Base-by-base conservation (phyloP, 768 basidiomycete species). In the Phylloporus rhodoxanthus region DNA sequence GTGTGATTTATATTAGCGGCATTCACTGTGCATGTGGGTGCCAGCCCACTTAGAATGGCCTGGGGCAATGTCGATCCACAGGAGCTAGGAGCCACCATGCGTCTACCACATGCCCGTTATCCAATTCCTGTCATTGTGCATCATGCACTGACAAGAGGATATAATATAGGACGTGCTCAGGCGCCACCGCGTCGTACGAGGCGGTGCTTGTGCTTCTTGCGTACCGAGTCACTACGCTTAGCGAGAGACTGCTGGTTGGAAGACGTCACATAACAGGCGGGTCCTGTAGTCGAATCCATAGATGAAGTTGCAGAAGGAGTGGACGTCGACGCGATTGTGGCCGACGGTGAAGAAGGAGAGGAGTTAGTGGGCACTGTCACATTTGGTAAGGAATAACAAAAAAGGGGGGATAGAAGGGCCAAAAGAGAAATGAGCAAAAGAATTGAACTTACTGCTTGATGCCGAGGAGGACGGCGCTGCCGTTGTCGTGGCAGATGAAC, bases 331-430 rank as follows among this genome's bases (percentile, higher is more conserved):
- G 44, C 4, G 2, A 15, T 26, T 10, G 45, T 17, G 17, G 7
- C 10, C 9, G 41, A 49, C 4, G 56, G 34, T 19, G 58, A 53
- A 44, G 38, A 19, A 45, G 62, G 53, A 15, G 51, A 38, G 51
- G 59, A 20, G 59, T 65, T 32, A 64, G 63, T 17, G 49, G 57
- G 45, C 45, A 52, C 64, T 65, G 59, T 57, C 52, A 52, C 37
- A 21, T 47, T 32, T 14, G 47, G 53, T 54, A 55, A 66, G 59
- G 61, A 54, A 54, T 42, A 23, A 45, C 2, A 37, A 47, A 37
- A 34, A 17, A 47, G 23, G 52, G 49, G 13, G 6, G 25, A 1
- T 19, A n/a, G 23, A 38, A 48, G 13, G 30, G 13, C 8, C 19
- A 25, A 30, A 51, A 44, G 19, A 36, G 10, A 26, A 48, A 21